Evolutionary conservation across 2,329 filamentous ascomycete species (phyloP).

Genomic region (Diaporthe vexans): DNA sequence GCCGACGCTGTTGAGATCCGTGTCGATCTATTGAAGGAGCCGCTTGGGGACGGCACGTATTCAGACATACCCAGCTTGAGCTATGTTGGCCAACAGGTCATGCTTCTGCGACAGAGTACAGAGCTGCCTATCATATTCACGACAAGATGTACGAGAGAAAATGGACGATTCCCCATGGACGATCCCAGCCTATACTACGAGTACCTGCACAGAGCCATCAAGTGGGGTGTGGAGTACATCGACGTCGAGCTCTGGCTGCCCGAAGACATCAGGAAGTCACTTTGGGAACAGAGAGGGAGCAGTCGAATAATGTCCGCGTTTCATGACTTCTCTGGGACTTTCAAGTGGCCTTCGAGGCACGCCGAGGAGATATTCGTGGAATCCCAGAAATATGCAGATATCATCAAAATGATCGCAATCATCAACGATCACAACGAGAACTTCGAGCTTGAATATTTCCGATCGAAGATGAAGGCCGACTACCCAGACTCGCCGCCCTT

Average conservation of each 20-base stretch:
- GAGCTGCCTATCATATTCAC: constrained; percentile 94
- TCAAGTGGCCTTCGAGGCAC: constrained; percentile 84
- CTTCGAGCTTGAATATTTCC: constrained; percentile 91
- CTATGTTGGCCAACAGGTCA: constrained; percentile 89
- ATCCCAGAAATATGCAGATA: constrained; percentile 82
- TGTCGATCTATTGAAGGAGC: constrained; percentile 84
- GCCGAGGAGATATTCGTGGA: constrained; percentile 80
- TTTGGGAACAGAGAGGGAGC: constrained; percentile 80
- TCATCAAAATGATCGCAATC: constrained; percentile 92
- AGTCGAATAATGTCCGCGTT: constrained; percentile 93
- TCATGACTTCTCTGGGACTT: constrained; percentile 87
- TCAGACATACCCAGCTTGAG: constrained; percentile 80
- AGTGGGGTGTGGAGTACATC: constrained; percentile 92
- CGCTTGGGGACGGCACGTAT: constrained; percentile 71
- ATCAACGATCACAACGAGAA: constrained; percentile 87
- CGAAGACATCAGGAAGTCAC: constrained; percentile 76
- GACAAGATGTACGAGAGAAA: constrained; percentile 84
- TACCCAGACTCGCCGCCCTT: constrained; percentile 79
- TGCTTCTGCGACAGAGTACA: constrained; percentile 85
- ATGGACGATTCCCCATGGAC: constrained; percentile 88
- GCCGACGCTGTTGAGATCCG: constrained; percentile 88
- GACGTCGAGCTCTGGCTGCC: constrained; percentile 92
- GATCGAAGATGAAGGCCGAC: constrained; percentile 79
- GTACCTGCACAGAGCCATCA: constrained; percentile 86
- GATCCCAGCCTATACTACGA: constrained; percentile 81